Base-by-base conservation (phyloP, 1,284 basidiomycete species). In the Ceratobasidium sp. region DNA sequence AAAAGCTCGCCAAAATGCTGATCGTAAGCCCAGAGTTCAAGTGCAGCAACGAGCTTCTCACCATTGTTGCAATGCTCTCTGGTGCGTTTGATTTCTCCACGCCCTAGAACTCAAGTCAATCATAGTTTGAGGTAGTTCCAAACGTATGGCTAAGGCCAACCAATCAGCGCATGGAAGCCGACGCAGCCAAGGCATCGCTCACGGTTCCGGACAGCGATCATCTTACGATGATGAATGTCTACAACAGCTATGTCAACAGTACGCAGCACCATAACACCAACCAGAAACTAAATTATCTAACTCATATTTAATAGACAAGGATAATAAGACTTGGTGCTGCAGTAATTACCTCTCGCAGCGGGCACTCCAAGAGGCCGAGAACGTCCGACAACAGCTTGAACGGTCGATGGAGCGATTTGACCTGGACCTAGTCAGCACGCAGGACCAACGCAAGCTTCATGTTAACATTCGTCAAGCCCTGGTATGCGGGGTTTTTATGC, bases 401-500 rank as follows among this genome's bases (percentile, higher is more conserved):
- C 88, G 96, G 54, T 92, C 86, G 9, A 99, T 99, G 97, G 96
- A 98, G 83, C 90, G 91, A n/a, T 92, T 87, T 79, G 92, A 95
- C 77, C 83, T 98, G 44, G 91, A 94, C 35, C 82, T 97, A 21
- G 83, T 96, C 30, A 91, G 93, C n/a, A 88, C 91, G 0, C 81
- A 83, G 1, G 93, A 98, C 78, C 89, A 93, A 81, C 88, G 88
- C 80, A 92, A 91, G 79, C 89, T 94, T 79, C 94, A 90, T 82
- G 79, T 84, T 73, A 92, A 92, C 78, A 91, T 99, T 74, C 89
- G 94, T 35, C 91, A 92, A 81, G 91, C 93, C 0, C 85, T 99
- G 55, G 91, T 94, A 0, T 94, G 92, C 79, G 97, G 96, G 0
- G 99, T 95, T 86, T 99, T 99, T 84, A 98, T 98, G 97, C 97